Evolutionary conservation across 495 filamentous ascomycete species (phyloP), one percentile per base, ranked within the genome.

Genomic region (Penicillium lagena): DNA sequence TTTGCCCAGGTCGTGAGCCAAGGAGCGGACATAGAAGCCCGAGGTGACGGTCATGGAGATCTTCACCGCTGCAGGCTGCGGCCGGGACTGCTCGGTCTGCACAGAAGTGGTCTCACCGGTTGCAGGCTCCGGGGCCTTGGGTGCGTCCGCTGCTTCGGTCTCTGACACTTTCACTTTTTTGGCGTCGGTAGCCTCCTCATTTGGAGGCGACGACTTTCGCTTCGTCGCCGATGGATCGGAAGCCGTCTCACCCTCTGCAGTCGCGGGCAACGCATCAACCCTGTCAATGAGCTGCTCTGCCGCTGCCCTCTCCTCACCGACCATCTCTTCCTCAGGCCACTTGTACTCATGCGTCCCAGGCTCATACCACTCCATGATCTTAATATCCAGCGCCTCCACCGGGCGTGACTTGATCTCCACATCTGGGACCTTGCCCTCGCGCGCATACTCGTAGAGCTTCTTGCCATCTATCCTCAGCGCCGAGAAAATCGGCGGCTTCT

Each of bases 11-110:
- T 99, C 94, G 55, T 97, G 89, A 43, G 87, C 87, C 35, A 99
- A 75, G 30, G 85, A 90, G 43, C 93, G 87, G 34, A 99, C 93
- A 66, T 99, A 99, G 73, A 97, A 99, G 35, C 93, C 93, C 4
- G 89, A 95, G 5, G 89, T 84, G 34, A 96, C 93, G 1, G 86
- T 95, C 86, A 99, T 89, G 43, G 82, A 79, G 39, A 99, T 77
- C 59, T 77, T 86, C 34, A 80, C 83, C 7, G 90, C 90, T 2
- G 89, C 79, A 7, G 85, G 81, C 7, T 43, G 68, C 14, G 58
- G 50, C 38, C 49, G 46, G 13, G 50, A 48, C 37, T 65, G 58
- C 46, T 56, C 37, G 12, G 44, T 27, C 13, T 45, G 28, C 14
- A 40, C 28, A 12, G 34, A 33, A 13, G 58, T 30, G 11, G 44